Conservation (phyloP, 2,329 filamentous ascomycete species). For the Calonectria henricotiae region DNA sequence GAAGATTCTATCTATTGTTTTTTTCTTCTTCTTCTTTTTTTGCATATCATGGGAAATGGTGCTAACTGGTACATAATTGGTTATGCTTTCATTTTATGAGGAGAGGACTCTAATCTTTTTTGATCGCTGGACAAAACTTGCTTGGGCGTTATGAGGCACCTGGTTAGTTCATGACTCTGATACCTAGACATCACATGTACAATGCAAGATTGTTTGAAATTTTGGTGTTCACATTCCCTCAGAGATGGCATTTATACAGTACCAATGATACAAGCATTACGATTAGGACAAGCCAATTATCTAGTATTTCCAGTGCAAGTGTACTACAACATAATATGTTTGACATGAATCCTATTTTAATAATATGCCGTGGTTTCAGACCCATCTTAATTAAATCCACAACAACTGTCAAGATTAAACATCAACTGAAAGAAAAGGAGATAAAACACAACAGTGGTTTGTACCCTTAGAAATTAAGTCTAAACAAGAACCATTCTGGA, state of each 20-base stretch:
- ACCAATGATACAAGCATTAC: background rate
- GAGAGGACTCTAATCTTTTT: slow-evolving; percentile 4
- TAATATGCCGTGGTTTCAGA: slow-evolving; percentile 2
- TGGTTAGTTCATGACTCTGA: slow-evolving; percentile 36
- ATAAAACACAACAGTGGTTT: slow-evolving; percentile 2
- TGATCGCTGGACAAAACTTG: slow-evolving; percentile 17
- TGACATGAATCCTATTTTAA: slow-evolving; percentile 19
- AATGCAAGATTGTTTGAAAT: slow-evolving; percentile 22
- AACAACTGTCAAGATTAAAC: background rate
- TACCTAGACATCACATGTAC: slow-evolving; percentile 39
- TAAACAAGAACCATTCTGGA: slow-evolving; percentile 36
- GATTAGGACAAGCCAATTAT: background rate
- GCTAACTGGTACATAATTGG: background rate
- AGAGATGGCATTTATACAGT: background rate
- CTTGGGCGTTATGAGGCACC: slow-evolving; percentile 41
- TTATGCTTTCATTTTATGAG: slow-evolving; percentile 19
- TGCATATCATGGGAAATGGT: slow-evolving; percentile 11
- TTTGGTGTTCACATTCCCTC: slow-evolving; percentile 24
- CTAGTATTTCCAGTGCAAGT: slow-evolving; percentile 3
- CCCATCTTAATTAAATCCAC: background rate
- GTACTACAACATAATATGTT: background rate
- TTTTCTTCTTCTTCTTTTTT: background rate
- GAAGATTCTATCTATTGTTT: too few species aligned
- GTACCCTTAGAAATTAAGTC: slow-evolving; percentile 36
- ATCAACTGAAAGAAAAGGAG: slow-evolving; percentile 5